A percentile compares a stretch with the other conserved stretches of the same genome.
phyloP scores from a whole-genome alignment of 805 yeast species.

The Monosporozyma unispora region DNA sequence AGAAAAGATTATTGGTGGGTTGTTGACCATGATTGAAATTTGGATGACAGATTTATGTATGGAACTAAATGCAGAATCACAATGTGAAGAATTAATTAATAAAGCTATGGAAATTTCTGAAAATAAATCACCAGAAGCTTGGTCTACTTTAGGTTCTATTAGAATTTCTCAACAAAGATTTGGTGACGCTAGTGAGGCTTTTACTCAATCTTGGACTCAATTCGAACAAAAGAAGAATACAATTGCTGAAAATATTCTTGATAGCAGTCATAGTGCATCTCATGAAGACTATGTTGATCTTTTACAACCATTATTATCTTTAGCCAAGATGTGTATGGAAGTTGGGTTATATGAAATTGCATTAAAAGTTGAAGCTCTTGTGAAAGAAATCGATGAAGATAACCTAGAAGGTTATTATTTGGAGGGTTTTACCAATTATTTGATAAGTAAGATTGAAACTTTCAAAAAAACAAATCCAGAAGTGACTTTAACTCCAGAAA shows the following conservation, averaged over 20 bases:
- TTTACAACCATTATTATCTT: slow-evolving; percentile 62
- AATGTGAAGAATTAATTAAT: slow-evolving; percentile 64
- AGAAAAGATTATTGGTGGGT: slow-evolving; percentile 63
- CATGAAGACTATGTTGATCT: slow-evolving; percentile 49
- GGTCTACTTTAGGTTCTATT: slow-evolving; percentile 75
- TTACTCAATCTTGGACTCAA: slow-evolving; percentile 62
- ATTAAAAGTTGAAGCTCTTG: slow-evolving; percentile 50
- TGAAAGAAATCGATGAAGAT: slow-evolving; percentile 76
- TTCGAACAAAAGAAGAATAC: slow-evolving; percentile 43
- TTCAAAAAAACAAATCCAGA: slow-evolving; percentile 19
- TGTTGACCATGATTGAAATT: slow-evolving; percentile 80
- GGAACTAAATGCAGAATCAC: slow-evolving; percentile 78
- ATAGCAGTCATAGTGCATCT: slow-evolving; percentile 17
- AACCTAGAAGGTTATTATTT: slow-evolving; percentile 74
- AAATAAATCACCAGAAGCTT: slow-evolving; percentile 60
- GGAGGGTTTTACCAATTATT: slow-evolving; percentile 66
- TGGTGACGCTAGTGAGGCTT: slow-evolving; percentile 64
- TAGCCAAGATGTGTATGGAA: slow-evolving; percentile 72
- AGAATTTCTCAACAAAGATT: slow-evolving; percentile 76
- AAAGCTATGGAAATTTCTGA: slow-evolving; percentile 54
- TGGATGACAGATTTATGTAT: slow-evolving; percentile 98
- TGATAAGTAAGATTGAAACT: slow-evolving; percentile 34
- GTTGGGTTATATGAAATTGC: slow-evolving; percentile 62
- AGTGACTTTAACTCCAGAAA: slow-evolving; percentile 19
- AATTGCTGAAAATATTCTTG: slow-evolving; percentile 39